Conservation (phyloP, 495 filamentous ascomycete genomes). For the Penicillium paxilli region DNA sequence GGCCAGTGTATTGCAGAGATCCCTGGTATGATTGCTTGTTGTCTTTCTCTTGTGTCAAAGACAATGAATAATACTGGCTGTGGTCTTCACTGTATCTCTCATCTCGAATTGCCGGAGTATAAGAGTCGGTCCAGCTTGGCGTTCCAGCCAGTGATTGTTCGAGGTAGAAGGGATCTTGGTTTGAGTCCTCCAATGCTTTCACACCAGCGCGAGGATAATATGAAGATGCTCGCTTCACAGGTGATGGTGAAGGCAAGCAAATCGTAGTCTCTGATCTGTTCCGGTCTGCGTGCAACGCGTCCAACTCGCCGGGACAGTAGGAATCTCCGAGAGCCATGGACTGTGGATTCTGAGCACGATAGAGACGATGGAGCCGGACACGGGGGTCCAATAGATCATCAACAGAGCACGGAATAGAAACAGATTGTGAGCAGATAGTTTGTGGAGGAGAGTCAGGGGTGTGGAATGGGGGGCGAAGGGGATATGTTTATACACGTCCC, state of each 20-base stretch:
- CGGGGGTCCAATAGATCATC: conserved; percentile 5
- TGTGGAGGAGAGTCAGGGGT: conserved; percentile 17
- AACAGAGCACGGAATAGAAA: conserved; percentile 2
- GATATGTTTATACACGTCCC: conserved; percentile 43
- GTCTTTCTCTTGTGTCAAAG: conserved; percentile 27
- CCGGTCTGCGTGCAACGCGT: conserved; percentile 31
- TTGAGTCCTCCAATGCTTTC: conserved; percentile 39
- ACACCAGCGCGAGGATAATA: conserved; percentile 33
- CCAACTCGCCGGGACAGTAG: conserved; percentile 35
- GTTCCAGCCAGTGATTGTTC: conserved; percentile 38
- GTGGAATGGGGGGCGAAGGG: conserved; percentile 27
- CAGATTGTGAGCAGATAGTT: conserved; percentile 12
- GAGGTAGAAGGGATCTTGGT: conserved; percentile 48
- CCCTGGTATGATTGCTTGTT: conserved; percentile 3
- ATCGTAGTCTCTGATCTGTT: conserved; percentile 40
- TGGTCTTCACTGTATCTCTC: conserved; percentile 35
- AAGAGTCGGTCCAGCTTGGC: conserved; percentile 25
- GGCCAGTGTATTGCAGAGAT: conserved; percentile 16
- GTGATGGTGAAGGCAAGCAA: conserved; percentile 32
- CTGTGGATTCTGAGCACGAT: conserved; percentile 24
- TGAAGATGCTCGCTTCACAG: conserved; percentile 34
- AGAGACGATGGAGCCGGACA: conserved; percentile 3
- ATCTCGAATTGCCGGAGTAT: conserved; percentile 33
- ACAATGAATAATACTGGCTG: conserved; percentile 38
- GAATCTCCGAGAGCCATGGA: conserved; percentile 45